phyloP scores from a whole-genome alignment of 495 filamentous ascomycete genomes.

The Podospora pseudoanserina region DNA sequence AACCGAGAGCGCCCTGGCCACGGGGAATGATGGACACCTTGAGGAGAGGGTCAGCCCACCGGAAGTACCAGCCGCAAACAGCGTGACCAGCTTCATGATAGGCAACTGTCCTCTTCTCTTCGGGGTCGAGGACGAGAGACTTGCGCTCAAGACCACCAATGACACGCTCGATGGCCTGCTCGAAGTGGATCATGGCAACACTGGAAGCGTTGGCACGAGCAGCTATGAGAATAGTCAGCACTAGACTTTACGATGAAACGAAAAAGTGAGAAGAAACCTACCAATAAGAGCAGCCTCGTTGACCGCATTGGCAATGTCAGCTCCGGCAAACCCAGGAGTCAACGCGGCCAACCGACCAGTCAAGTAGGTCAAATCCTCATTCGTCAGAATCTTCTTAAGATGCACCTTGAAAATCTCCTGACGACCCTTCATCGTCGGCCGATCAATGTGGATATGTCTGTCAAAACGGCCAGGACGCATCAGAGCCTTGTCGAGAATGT shows the following conservation, averaged over 20 bases:
- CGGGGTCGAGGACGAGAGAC: conserved; percentile 83
- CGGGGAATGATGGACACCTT: conserved; percentile 99
- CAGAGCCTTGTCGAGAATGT: conserved; percentile 90
- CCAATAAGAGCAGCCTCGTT: conserved; percentile 97
- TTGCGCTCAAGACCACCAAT: conserved; percentile 96
- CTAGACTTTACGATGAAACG: neutral
- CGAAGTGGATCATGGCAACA: conserved; percentile 86
- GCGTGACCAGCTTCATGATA: conserved; percentile 99
- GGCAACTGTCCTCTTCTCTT: conserved; percentile 91
- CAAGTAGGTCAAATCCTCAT: conserved; percentile 81
- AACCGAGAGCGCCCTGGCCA: conserved; percentile 87
- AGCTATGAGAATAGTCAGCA: conserved; percentile 55
- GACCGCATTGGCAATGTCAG: conserved; percentile 96
- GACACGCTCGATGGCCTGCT: conserved; percentile 95
- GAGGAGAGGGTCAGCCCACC: conserved; percentile 90
- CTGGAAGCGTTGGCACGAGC: conserved; percentile 72
- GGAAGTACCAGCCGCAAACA: conserved; percentile 97
- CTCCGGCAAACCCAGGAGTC: conserved; percentile 93
- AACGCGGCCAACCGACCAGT: conserved; percentile 83
- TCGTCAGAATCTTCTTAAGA: conserved; percentile 85
- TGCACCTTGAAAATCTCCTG: conserved; percentile 96
- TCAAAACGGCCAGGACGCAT: conserved; percentile 97
- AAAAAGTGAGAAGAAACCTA: conserved; percentile 47
- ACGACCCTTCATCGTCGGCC: conserved; percentile 92
- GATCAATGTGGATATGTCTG: conserved; percentile 88